A percentile compares a stretch with the other conserved stretches of the same genome.
phyloP scores from a whole-genome alignment of 108 stramenopile genomes.

The Cyclotella choctawhatcheeana region DNA sequence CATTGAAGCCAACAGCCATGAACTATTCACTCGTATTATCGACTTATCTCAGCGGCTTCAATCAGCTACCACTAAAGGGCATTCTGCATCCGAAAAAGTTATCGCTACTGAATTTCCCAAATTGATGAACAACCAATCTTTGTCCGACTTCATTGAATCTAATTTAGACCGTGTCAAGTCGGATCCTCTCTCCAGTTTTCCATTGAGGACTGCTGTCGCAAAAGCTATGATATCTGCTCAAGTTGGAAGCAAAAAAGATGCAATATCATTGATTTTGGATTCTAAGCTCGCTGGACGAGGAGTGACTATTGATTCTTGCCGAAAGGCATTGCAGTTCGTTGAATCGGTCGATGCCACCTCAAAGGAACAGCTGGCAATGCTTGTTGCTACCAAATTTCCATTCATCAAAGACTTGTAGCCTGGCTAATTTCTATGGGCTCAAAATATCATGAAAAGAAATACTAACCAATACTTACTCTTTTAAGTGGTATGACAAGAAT shows the following conservation, averaged over 20 bases:
- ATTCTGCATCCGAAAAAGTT: conserved; percentile 50
- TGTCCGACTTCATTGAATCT: conserved; percentile 56
- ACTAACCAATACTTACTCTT: too few species aligned
- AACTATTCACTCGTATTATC: conserved; percentile 65
- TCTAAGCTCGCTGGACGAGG: conserved; percentile 57
- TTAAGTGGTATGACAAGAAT: too few species aligned
- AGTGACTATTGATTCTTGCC: conserved; percentile 59
- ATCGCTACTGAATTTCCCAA: conserved; percentile 55
- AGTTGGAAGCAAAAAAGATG: conserved; percentile 42
- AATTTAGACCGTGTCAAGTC: conserved; percentile 46
- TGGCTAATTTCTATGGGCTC: too few species aligned
- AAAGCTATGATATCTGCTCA: conserved; percentile 63
- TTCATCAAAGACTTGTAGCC: conserved; percentile 36
- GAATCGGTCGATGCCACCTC: conserved; percentile 17
- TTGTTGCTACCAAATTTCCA: conserved; percentile 31
- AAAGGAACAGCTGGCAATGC: conserved; percentile 22
- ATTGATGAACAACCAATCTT: conserved; percentile 52
- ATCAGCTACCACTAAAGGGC: conserved; percentile 24
- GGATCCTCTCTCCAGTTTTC: conserved; percentile 45
- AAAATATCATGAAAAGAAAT: too few species aligned
- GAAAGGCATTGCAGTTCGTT: conserved; percentile 54
- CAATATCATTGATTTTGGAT: conserved; percentile 55
- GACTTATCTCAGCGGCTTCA: conserved; percentile 65
- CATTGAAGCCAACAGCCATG: conserved; percentile 51
- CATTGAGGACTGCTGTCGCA: conserved; percentile 64